Percentiles rank a stretch among this genome's conserved stretches.
Evolutionary conservation across 257 asterid genomes (phyloP).

Genomic region (Solanum arcanum): DNA sequence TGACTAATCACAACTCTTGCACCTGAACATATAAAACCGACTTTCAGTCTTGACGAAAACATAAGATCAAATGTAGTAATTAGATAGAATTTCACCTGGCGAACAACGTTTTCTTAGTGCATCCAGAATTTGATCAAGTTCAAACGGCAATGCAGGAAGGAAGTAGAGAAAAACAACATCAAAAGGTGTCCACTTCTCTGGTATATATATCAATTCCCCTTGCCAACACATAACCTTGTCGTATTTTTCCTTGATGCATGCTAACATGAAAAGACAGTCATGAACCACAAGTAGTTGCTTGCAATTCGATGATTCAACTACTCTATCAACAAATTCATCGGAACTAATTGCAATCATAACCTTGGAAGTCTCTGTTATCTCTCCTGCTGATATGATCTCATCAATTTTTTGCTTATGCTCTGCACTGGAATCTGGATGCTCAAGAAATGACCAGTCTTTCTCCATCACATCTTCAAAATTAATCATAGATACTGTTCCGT

Average conservation of each 20-base stretch:
- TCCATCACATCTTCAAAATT: constrained; percentile 53
- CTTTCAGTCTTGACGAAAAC: neutral
- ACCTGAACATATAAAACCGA: constrained; percentile 25
- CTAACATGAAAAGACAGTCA: constrained; percentile 55
- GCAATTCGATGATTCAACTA: constrained; percentile 37
- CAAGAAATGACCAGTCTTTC: constrained; percentile 83
- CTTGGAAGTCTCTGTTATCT: constrained; percentile 38
- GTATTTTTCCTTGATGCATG: constrained; percentile 64
- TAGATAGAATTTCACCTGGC: constrained; percentile 39
- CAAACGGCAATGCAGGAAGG: constrained; percentile 69
- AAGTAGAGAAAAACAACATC: constrained; percentile 65
- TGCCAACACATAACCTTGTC: constrained; percentile 85
- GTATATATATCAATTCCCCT: constrained; percentile 57
- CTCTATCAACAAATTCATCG: constrained; percentile 66
- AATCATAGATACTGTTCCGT: constrained; percentile 32
- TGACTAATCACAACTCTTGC: constrained; percentile 83
- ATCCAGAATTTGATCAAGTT: constrained; percentile 50
- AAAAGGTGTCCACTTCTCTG: constrained; percentile 64
- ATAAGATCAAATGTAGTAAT: neutral
- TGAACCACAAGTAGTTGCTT: constrained; percentile 59
- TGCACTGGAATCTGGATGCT: constrained; percentile 26
- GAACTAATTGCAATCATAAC: constrained; percentile 66
- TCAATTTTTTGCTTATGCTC: constrained; percentile 32
- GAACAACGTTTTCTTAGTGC: constrained; percentile 47
- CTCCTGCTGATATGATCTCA: constrained; percentile 51